Evolutionary conservation across 1,284 basidiomycete genomes (phyloP), one percentile per base, ranked within the genome.

Genomic region (Sutorius eximius): DNA sequence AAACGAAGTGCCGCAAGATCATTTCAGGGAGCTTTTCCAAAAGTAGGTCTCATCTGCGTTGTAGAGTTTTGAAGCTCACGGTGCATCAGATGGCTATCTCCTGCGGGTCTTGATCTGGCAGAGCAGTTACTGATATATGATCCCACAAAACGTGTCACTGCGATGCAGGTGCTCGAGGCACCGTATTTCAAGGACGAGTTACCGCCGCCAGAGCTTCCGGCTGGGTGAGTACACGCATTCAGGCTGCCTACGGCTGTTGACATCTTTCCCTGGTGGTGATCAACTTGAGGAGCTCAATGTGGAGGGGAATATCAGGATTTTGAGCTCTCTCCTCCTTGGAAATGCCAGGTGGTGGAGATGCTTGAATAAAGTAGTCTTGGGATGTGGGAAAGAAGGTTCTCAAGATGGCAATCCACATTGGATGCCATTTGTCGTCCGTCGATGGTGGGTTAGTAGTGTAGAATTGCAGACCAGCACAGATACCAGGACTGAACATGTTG

Each of bases 101-200:
- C 88, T 11, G 87, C 86, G 8, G 95, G 85, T 7, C 77, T 97
- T 34, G 90, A 95, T 65, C 77, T 99, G 6, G 95, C 93, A 1
- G 86, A 94, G 61, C 80, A 78, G 22, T 75, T 99, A 32, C 76
- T 99, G 34, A 76, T 82, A n/a, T 96, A 90, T 67, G 86, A 99
- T 71, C 95, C 97, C 1, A 67, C 73, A 4, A 79, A 82, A 59
- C 82, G 96, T n/a, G 80, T 87, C 32, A 86, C 85, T 2, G 95
- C 97, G 0, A 68, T 76, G 33, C 85, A 93, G 62, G 96, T 96
- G 5, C 80, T 99, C 57, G 75, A 85, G 42, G 78, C 87, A 45
- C 75, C 85, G 1, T 99, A 98, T 75, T 99, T 99, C 72, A 81
- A 74, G 41, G 74, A 81, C 40, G 94, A 97, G 71, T 76, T 82